Base-by-base conservation (phyloP, 108 stramenopile genomes). In the Nitzschia palea region DNA sequence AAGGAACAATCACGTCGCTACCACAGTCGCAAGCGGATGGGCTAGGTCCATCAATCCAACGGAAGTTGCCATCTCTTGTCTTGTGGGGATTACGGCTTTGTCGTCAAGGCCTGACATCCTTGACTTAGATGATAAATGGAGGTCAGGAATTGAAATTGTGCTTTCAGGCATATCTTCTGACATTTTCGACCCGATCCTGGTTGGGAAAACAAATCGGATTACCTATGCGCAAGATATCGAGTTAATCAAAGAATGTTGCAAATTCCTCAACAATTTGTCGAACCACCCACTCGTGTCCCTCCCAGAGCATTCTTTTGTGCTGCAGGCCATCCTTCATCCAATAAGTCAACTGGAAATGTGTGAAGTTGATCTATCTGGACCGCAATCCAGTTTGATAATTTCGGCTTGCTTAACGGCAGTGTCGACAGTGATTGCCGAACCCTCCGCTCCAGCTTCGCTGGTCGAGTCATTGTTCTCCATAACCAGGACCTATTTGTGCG, bases 381-480 rank as follows among this genome's bases (percentile, higher is more conserved):
- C 33, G 10, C 50, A 62, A 14, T 31, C 54, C 25, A 14, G 59
- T 23, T 67, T 58, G 18, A 60, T 81, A 26, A 10, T 65, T 48
- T 45, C 68, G 43, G 22, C 74, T 1, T 81, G 62, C 59, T 33
- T 76, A 12, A 55, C 31, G 4, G 29, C 67, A 12, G 61, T 68
- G 1, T 54, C 57, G 26, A 22, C 9, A 18, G 40, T 81, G 18
- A 52, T 81, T 29, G 25, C 26, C 34, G 53, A 48, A 10, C 27
- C 56, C 23, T n/a, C 44, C 26, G 29, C 57, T 0, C 33, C 61
- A 18, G 34, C 45, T 20, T 14, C 66, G 22, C 62, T 81, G 8
- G 74, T 61, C 44, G 78, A 83, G 66, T 74, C 82, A 14, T 75
- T 85, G 73, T 4, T 79, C 3, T 67, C 81, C 4, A 34, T 84